Evolutionary conservation across 192 early-diverging fungal species (phyloP), one percentile per base, ranked within the genome.

Genomic region (Coemansia sp.): DNA sequence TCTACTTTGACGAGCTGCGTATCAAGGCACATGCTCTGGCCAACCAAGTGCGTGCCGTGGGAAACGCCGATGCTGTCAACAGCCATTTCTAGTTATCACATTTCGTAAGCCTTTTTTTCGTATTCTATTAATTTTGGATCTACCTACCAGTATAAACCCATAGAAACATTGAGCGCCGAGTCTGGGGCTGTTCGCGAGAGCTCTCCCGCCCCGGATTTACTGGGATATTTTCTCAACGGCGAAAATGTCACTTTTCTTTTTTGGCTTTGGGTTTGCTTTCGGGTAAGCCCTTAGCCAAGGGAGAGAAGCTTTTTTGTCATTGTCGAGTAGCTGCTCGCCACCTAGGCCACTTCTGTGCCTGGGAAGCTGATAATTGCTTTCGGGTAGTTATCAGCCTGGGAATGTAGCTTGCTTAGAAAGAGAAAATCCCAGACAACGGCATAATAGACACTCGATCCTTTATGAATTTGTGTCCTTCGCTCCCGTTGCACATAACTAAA

Each of bases 1-100:
- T 84, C 8, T 89, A 89, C 76, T 92, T 89, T 78, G 79, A 85
- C 40, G 80, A 86, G 64, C 73, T 91, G 67, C 82, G 87, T 47
- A 70, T 68, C 38, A 86, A 87, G 79, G 78, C 87, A 35, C 84
- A 86, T 35, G 76, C 86, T 49, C 71, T 89, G 49, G 73, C 84
- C 0, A 71, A 73, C 56, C 78, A 77, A 58, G 84, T 88, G 45
- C 73, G 70, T 9, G 49, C 71, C 2, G 74, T 81, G 12, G 66
- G 67, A 59, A 39, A 18, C 34, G 58, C 58, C 35, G 58, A 59
- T 32, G 32, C 58, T 22, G 20, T 20, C 55, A 35, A 8, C 55
- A n/a, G 34, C 34, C 58, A 3, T 5, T n/a, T 59, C 20, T 59
- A 59, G n/a, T 9, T 6, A 3, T 18, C 0, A n/a, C 15, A 9